These are phyloP conservation scores for Yamadazyma endophytica DNA, from an alignment of 805 yeast species.

Conservation along the genomic window DNA sequence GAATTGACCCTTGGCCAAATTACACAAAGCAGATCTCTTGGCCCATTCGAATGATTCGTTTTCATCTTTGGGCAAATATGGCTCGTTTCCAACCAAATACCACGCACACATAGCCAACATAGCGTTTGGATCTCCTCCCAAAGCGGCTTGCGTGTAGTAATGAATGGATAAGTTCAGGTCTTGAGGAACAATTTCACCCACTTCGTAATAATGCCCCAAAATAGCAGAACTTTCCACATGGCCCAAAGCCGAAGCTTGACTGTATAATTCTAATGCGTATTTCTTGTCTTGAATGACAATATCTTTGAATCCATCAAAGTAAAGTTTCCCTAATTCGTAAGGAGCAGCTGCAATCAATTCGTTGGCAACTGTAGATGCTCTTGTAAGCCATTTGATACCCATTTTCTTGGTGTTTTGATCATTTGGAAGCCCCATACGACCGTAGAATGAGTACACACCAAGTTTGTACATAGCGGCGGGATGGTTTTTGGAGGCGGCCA, in stretches of 20 bases:
- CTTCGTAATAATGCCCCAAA: conserved; percentile 80
- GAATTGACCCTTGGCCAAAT: conserved; percentile 77
- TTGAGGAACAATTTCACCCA: conserved; percentile 70
- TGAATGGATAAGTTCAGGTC: conserved; percentile 85
- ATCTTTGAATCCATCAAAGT: conserved; percentile 80
- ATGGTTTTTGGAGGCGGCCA: conserved; percentile 88
- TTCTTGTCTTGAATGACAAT: conserved; percentile 77
- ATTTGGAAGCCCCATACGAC: conserved; percentile 74
- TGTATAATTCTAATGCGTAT: conserved; percentile 81
- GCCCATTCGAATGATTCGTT: conserved; percentile 96
- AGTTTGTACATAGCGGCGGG: conserved; percentile 96
- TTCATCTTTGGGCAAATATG: conserved; percentile 72
- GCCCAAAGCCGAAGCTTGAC: conserved; percentile 86
- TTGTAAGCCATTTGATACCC: conserved; percentile 89
- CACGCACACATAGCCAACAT: conserved; percentile 96
- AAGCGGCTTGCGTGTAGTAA: conserved; percentile 87
- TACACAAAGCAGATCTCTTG: conserved; percentile 70
- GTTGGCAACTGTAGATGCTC: conserved; percentile 81
- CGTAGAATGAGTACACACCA: conserved; percentile 81
- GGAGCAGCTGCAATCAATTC: conserved; percentile 92
- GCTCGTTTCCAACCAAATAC: conserved; percentile 90
- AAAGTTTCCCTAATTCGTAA: conserved; percentile 81
- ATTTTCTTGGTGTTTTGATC: conserved; percentile 69
- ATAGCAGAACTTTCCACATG: conserved; percentile 76
- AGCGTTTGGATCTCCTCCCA: conserved; percentile 80